phyloP scores from a whole-genome alignment of 495 filamentous ascomycete genomes.

The Umbilicaria muhlenbergii region DNA sequence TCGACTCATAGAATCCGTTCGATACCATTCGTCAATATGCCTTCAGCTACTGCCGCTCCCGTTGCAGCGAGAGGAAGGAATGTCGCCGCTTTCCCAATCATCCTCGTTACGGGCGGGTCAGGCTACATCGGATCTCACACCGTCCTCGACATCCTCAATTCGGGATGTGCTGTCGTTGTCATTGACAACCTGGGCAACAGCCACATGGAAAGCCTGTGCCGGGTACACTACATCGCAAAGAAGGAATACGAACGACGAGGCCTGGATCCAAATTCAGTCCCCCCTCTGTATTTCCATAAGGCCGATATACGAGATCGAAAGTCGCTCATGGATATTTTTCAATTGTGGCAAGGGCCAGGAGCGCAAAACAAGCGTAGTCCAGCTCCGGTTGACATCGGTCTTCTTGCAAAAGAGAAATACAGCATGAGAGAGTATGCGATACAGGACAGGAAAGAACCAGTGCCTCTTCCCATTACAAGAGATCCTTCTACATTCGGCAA shows the following conservation, averaged over 20 bases:
- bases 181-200: constrained; percentile 50
- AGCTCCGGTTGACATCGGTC: too few species aligned
- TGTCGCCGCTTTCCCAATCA: constrained; percentile 6
- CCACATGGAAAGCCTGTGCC: constrained; percentile 35
- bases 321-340: constrained; percentile 24
- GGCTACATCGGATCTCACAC: constrained; percentile 56
- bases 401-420: too few species aligned
- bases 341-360: constrained; percentile 18
- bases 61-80: background rate
- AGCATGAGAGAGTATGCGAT: background rate
- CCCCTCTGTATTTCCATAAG: constrained; percentile 36
- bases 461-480: background rate
- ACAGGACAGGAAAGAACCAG: background rate
- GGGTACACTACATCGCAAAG: constrained; percentile 32
- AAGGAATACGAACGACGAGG: constrained; percentile 26
- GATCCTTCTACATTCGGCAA: background rate
- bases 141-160: constrained; percentile 43
- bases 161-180: constrained; percentile 45
- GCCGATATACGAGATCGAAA: constrained; percentile 40
- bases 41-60: too few species aligned
- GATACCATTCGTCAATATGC: too few species aligned
- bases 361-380: constrained; percentile 18
- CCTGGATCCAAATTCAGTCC: constrained; percentile 19
- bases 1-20: too few species aligned
- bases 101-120: constrained; percentile 48